Base-by-base conservation (phyloP, 805 yeast species). In the Candida piceae region DNA sequence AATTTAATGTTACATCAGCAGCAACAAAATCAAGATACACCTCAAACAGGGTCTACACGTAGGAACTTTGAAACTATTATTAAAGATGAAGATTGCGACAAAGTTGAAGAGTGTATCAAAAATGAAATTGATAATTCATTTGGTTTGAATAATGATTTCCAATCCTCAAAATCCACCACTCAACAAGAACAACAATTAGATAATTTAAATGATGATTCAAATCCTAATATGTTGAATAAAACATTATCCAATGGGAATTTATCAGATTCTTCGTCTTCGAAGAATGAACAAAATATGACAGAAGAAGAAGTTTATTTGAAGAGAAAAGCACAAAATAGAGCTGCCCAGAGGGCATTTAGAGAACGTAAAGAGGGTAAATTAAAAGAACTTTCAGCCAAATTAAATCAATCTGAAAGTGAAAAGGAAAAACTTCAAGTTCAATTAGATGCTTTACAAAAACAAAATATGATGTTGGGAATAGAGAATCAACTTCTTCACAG, bases 341-440 rank as follows among this genome's bases (percentile, higher is more conserved):
- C 89, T 9, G 95, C 95, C 1, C 95, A 86, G 61, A 67, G 88
- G 47, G 95, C 95, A 3, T 86, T 84, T 59, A 66, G 95, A 42
- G 89, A 84, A 58, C 74, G 94, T 34, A 84, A 82, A 57, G 93
- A 84, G 56, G 74, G 76, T 34, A 78, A 73, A 48, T 60, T 83
- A 42, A 80, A 79, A 53, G 88, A 81, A 48, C 65, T 86, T 29
- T 80, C 82, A 46, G 60, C 60, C 3, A 78, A 77, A 54, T 61
- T 86, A 42, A 60, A 64, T 13, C 66, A 69, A 40, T 72, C 83
- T 29, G 90, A 74, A 67, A 32, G 37, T 15, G 76, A 68, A 40
- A 44, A 66, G 20, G 66, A 64, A 36, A 54, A 55, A n/a, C 41
- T 73, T 31, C 55, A 64, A 34, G 54, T 55, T 32, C 69, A 71